Percentiles rank a stretch among this genome's conserved stretches.
Conservation (phyloP, 768 basidiomycete species). For the Calocybe cyanea region DNA sequence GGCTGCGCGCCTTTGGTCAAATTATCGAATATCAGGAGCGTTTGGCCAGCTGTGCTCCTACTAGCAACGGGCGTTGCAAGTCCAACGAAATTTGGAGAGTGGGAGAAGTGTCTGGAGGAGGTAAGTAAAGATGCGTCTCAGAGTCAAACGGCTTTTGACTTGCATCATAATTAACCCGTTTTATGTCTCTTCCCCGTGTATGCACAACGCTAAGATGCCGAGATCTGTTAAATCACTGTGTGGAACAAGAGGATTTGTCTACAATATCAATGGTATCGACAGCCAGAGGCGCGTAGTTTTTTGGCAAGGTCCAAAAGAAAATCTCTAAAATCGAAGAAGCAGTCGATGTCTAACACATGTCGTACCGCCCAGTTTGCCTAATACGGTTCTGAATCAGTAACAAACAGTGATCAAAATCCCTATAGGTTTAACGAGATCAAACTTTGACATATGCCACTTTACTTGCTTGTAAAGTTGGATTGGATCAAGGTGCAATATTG, state of each 20-base stretch:
- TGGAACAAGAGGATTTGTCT: slow-evolving; percentile 9
- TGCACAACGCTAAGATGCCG: slow-evolving; percentile 53
- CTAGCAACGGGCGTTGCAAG: slow-evolving; percentile 31
- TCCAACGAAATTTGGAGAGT: slow-evolving; percentile 59
- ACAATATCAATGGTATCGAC: too few relatives aligned
- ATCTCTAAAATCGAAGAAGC: too few relatives aligned
- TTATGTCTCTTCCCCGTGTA: slow-evolving; percentile 38
- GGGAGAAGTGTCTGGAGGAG: slow-evolving; percentile 49
- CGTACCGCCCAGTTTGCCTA: too few relatives aligned
- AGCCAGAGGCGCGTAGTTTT: too few relatives aligned
- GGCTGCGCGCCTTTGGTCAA: background rate
- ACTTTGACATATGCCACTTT: too few relatives aligned
- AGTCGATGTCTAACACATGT: too few relatives aligned
- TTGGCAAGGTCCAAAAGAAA: too few relatives aligned
- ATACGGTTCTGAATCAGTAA: too few relatives aligned
- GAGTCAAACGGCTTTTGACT: slow-evolving; percentile 26
- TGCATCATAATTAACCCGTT: slow-evolving; percentile 65
- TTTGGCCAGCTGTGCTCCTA: slow-evolving; percentile 6
- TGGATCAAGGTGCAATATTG: too few relatives aligned
- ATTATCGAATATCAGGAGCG: slow-evolving; percentile 7
- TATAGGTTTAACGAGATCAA: too few relatives aligned
- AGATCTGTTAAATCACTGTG: slow-evolving; percentile 54
- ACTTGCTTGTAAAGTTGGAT: too few relatives aligned
- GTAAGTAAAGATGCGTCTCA: slow-evolving; percentile 10
- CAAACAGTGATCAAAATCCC: too few relatives aligned